Base-by-base conservation (phyloP, 495 filamentous ascomycete species). In the Trichocladium uniseriatum region DNA sequence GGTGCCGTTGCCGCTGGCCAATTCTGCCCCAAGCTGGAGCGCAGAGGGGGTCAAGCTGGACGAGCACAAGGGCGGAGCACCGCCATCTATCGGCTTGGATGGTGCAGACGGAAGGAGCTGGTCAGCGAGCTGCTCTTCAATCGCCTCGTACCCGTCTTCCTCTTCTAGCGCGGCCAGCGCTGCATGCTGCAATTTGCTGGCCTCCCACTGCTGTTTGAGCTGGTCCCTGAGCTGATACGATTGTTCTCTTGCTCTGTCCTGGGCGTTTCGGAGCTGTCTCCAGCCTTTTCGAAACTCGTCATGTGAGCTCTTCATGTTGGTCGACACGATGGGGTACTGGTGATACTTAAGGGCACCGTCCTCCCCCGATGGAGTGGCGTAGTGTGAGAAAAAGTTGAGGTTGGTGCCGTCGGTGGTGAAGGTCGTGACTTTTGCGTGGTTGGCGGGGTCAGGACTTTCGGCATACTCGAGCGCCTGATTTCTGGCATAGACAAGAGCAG, bases 321-420 rank as follows among this genome's bases (percentile, higher is more conserved):
- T 43, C 31, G 55, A 54, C 38, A 35, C 8, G 47, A 56, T 29
- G 19, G 13, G 62, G 38, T 49, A 61, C 46, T 65, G 62, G 51
- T 66, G 65, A 35, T 68, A 66, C 40, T 65, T 48, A 19, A 67
- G 43, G 39, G 43, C 49, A 43, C 54, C 58, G 40, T 58, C 55
- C 9, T 58, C 55, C 9, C 56, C 50, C 1, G 57, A 20, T 29
- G n/a, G 38, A 14, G 64, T 38, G 8, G 58, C 62, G 47, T 65
- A 64, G 40, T 67, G 62, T 20, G 66, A 58, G n/a, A 34, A 65
- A 21, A 69, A 52, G 44, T 60, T 59, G 52, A 69, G 22, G 16
- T 37, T 52, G 4, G 41, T 62, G 34, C 66, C 62, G 29, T 69
- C 54, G n/a, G 60, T 61, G 42, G 58, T 61, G 45, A 67, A 69